phyloP scores from a whole-genome alignment of 208 protist genomes.

The Leishmania amazonensis region DNA sequence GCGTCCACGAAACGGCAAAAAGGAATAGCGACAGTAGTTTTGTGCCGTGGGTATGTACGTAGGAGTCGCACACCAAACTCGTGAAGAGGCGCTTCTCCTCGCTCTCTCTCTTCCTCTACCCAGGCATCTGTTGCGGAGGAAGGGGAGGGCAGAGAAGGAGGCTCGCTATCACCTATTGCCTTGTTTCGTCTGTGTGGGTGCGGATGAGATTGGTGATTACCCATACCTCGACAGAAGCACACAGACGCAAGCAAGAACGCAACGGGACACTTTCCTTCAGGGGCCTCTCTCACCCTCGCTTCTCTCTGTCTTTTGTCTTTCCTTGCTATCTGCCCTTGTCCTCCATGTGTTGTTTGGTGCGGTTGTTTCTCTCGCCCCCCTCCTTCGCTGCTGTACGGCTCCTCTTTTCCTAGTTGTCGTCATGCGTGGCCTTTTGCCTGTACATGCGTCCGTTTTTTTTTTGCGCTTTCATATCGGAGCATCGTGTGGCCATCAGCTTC shows the following conservation, averaged over 20 bases:
- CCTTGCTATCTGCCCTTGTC: not conserved
- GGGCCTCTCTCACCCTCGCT: not conserved
- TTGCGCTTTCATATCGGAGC: not conserved
- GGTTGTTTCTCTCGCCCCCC: not conserved
- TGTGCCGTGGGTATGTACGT: not conserved
- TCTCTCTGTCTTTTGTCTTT: not conserved
- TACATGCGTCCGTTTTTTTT: not conserved
- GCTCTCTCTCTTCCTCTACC: not conserved
- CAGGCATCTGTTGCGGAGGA: not conserved
- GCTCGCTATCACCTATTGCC: not conserved
- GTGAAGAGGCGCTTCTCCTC: constrained; percentile 3
- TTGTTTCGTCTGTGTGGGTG: not conserved
- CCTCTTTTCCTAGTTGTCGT: not conserved
- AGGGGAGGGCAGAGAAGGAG: not conserved
- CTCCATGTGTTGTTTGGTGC: not conserved
- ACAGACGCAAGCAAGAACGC: not conserved
- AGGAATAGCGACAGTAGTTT: not conserved
- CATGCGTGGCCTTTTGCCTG: not conserved
- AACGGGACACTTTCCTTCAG: not conserved
- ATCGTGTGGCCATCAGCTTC: not conserved
- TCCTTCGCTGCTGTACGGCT: not conserved
- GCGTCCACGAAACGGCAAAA: not conserved
- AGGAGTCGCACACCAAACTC: not conserved
- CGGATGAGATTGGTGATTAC: not conserved
- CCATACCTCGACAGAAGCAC: not conserved